Percentiles rank a stretch among this genome's conserved stretches.
phyloP scores from a whole-genome alignment of 495 filamentous ascomycete genomes.

The Penicillium goetzii region DNA sequence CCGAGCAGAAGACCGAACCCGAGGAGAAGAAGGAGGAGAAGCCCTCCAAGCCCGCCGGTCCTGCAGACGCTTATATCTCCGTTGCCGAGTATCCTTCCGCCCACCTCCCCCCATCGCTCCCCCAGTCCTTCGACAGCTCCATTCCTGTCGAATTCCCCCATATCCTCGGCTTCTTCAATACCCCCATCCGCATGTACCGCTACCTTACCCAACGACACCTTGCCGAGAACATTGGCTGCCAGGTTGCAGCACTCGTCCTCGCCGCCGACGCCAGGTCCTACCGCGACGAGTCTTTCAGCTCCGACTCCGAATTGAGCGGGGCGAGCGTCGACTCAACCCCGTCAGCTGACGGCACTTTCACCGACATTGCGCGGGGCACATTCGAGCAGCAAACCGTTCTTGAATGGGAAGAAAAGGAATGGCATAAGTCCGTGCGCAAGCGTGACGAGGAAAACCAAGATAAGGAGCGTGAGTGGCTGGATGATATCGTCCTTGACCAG shows the following conservation, averaged over 20 bases:
- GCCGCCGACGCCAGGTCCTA: constrained; percentile 60
- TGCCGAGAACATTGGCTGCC: constrained; percentile 86
- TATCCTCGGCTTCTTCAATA: constrained; percentile 91
- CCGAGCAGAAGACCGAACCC: constrained; percentile 35
- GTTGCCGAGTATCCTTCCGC: constrained; percentile 68
- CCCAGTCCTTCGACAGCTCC: constrained; percentile 64
- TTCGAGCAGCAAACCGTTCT: constrained; percentile 76
- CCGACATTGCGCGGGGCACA: constrained; percentile 20
- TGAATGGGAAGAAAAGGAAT: constrained; percentile 77
- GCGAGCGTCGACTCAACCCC: constrained; percentile 41
- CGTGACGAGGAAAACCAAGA: constrained; percentile 49
- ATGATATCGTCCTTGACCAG: constrained; percentile 75
- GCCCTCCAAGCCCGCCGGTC: constrained; percentile 55
- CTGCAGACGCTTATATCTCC: constrained; percentile 65
- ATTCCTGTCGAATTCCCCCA: constrained; percentile 81
- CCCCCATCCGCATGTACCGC: constrained; percentile 80
- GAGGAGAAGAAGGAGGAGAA: constrained; percentile 53
- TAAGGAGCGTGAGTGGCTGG: constrained; percentile 72
- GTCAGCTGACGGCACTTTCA: not conserved
- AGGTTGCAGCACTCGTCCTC: constrained; percentile 83
- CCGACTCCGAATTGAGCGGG: constrained; percentile 29
- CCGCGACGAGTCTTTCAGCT: constrained; percentile 32
- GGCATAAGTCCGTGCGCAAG: constrained; percentile 80
- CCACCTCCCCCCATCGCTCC: constrained; percentile 61
- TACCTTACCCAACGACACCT: constrained; percentile 85